Base-by-base conservation (phyloP, 148 eudicot species). In the Fagopyrum esculentum region DNA sequence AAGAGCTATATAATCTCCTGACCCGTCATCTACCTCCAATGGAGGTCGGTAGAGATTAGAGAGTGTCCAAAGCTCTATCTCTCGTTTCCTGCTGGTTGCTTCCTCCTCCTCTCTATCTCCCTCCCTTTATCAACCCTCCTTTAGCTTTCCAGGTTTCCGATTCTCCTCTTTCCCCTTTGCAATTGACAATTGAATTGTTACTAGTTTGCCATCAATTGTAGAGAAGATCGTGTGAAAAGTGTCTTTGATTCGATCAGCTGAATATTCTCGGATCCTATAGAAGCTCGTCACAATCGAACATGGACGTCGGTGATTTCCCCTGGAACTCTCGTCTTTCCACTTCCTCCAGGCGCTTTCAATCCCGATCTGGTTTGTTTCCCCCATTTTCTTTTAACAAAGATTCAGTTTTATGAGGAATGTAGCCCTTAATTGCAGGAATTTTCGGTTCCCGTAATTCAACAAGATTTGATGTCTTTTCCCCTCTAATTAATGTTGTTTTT, bases 321-420 rank as follows among this genome's bases (percentile, higher is more conserved):
- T 86, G 96, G 96, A 69, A 78, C 40, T 77, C 82, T 70, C 84
- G 89, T 26, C 60, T 86, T 12, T 83, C 85, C 51, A 61, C 89
- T 75, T 69, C 83, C 43, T 85, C 86, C 46, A 80, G 87, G 69
- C 88, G 93, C 12, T 83, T 78, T 57, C 92, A 76, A 29, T 84
- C 89, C 77, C 90, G 88, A 84, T 89, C 98, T 75, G 93, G 96
- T 87, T 69, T 47, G 78, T 72, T 68, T 57, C 17, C 0, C 16
- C 69, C 0, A 19, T 44, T 48, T 12, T 78, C 43, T 30, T 2
- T 40, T 40, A 26, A 12, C 1, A 5, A 29, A 60, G 43, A 22
- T 59, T 26, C 68, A 2, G 45, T 35, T 43, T 6, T 12, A 68
- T 63, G 16, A 29, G 59, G 30, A 50, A 72, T 72, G 74, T 51